These are phyloP conservation scores for Cnidoscolus chayamansa DNA, from an alignment of 441 rosid genomes.

Conservation along the genomic window DNA sequence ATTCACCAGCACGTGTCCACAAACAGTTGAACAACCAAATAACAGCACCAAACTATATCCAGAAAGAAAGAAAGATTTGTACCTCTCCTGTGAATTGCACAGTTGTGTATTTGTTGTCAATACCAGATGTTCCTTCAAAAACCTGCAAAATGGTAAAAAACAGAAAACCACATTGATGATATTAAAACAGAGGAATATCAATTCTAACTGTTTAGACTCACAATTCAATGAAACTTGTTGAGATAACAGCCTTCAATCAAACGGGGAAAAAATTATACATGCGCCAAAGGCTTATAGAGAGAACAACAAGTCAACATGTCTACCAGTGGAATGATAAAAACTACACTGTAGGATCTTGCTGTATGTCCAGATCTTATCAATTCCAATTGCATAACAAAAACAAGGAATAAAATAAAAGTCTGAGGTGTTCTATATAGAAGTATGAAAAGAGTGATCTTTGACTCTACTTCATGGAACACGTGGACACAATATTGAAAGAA, in stretches of 20 bases:
- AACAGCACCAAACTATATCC: not conserved
- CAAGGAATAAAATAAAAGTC: not conserved
- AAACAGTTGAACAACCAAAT: not conserved
- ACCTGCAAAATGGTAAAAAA: constrained; percentile 44
- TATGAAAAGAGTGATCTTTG: not conserved
- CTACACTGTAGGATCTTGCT: not conserved
- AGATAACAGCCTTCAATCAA: not conserved
- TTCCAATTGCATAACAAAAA: not conserved
- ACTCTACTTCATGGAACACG: not conserved
- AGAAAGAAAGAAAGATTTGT: constrained; percentile 13
- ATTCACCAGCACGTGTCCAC: not conserved
- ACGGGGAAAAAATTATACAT: not conserved
- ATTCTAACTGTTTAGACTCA: not conserved
- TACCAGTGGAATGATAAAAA: not conserved
- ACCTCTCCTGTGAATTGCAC: constrained; percentile 98
- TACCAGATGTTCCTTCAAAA: constrained; percentile 96
- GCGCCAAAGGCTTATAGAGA: not conserved
- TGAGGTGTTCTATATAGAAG: not conserved
- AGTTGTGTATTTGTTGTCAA: constrained; percentile 88
- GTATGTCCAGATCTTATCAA: not conserved
- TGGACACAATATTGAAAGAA: not conserved
- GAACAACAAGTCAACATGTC: not conserved
- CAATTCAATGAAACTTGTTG: not conserved
- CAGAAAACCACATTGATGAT: not conserved
- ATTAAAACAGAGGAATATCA: constrained; percentile 1